phyloP scores from a whole-genome alignment of 495 filamentous ascomycete species.

The Aspergillus haitiensis region DNA sequence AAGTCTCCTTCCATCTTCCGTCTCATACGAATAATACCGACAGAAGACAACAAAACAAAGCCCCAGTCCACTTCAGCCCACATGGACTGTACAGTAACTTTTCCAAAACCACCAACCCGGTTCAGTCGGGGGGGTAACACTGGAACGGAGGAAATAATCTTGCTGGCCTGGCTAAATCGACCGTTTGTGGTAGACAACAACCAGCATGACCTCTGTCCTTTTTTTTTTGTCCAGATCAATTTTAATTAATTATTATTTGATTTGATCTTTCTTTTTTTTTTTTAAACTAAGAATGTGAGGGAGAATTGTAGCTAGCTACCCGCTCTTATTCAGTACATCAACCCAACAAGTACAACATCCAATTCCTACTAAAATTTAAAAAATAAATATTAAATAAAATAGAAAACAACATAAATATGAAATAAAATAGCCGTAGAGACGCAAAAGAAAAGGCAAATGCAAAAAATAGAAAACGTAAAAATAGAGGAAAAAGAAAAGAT shows the following conservation, averaged over 20 bases:
- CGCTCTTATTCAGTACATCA: neutral
- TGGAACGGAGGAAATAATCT: neutral
- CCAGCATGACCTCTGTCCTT: neutral
- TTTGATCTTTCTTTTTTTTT: neutral
- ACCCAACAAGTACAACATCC: slow-evolving; percentile 2
- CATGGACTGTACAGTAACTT: slow-evolving; percentile 23
- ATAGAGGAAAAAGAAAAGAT: slow-evolving; percentile 11
- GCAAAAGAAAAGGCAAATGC: neutral
- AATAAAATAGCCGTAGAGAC: no score
- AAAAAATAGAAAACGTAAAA: slow-evolving; percentile 7
- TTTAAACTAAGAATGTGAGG: slow-evolving; percentile 2
- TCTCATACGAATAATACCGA: slow-evolving; percentile 21
- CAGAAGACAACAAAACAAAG: slow-evolving; percentile 23
- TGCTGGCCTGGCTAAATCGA: slow-evolving; percentile 15
- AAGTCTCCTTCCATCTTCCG: slow-evolving; percentile 21
- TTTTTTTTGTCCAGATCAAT: slow-evolving; percentile 11
- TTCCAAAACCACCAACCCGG: slow-evolving; percentile 28
- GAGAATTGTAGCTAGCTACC: slow-evolving; percentile 3
- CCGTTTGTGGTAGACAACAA: slow-evolving; percentile 14
- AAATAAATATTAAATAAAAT: no score
- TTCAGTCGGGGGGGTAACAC: slow-evolving; percentile 23
- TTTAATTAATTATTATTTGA: slow-evolving; percentile 16
- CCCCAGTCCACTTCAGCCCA: slow-evolving; percentile 26
- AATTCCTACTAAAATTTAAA: no score
- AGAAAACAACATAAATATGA: no score